These are phyloP conservation scores for Talaromyces sp. DNA, from an alignment of 2,329 filamentous ascomycete species.

Conservation along the genomic window DNA sequence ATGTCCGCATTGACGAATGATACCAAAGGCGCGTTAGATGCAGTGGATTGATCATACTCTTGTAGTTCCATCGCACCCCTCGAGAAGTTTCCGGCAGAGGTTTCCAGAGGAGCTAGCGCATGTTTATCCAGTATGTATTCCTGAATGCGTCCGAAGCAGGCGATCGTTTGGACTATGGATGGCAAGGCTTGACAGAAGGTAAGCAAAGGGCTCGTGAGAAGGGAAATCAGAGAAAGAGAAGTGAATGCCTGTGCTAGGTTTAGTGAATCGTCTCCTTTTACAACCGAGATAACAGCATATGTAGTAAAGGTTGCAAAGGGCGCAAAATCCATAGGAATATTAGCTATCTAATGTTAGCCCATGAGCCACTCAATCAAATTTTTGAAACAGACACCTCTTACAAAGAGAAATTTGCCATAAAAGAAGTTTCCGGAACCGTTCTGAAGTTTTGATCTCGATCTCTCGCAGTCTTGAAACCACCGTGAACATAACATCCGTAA, in stretches of 20 bases:
- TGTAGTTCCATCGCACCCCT: background rate
- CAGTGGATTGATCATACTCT: background rate
- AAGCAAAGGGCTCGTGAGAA: slow-evolving; percentile 22
- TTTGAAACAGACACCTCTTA: slow-evolving; percentile 15
- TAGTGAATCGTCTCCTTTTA: slow-evolving; percentile 15
- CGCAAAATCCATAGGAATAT: slow-evolving; percentile 37
- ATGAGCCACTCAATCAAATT: background rate
- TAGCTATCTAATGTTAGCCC: slow-evolving; percentile 21
- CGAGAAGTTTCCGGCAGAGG: background rate
- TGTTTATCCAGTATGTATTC: slow-evolving; percentile 22
- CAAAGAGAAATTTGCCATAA: slow-evolving; percentile 37
- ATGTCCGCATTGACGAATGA: slow-evolving; percentile 5
- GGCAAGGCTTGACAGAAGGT: slow-evolving; percentile 26
- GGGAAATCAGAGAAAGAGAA: slow-evolving; percentile 22
- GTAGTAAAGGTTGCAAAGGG: slow-evolving; percentile 26
- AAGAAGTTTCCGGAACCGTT: slow-evolving; percentile 36
- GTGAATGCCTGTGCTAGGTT: slow-evolving; percentile 22
- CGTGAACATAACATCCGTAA: slow-evolving; percentile 37
- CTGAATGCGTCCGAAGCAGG: slow-evolving; percentile 39
- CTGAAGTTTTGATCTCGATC: slow-evolving; percentile 38
- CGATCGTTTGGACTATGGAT: slow-evolving; percentile 32
- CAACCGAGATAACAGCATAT: slow-evolving; percentile 19
- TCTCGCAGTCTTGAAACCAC: slow-evolving; percentile 36
- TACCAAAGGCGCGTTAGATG: background rate
- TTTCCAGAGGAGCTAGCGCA: background rate